Conservation (phyloP, 2,329 filamentous ascomycete species). For the Geosmithia morbida region DNA sequence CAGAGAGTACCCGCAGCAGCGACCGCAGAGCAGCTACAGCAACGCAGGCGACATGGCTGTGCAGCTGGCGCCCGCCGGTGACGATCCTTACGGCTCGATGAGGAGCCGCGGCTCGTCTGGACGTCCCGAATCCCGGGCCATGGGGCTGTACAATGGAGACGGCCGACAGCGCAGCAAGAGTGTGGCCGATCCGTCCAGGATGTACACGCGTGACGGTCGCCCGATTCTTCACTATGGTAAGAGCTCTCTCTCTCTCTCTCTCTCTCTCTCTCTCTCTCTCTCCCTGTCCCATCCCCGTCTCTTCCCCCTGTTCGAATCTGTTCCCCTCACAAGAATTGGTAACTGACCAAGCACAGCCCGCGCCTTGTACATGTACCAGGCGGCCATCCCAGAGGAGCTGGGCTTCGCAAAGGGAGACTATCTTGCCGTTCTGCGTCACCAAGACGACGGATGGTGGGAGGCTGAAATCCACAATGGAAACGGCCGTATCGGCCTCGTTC, state of each 20-base stretch:
- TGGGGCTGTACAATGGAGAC: slow-evolving; percentile 41
- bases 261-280: too few species aligned
- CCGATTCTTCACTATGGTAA: slow-evolving; percentile 89
- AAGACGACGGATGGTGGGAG: slow-evolving; percentile 99
- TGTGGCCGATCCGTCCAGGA: slow-evolving; percentile 65
- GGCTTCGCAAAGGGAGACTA: slow-evolving; percentile 88
- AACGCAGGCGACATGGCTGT: slow-evolving; percentile 45
- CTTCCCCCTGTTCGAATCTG: too few species aligned
- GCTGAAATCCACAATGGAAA: slow-evolving; percentile 70
- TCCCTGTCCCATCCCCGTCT: too few species aligned
- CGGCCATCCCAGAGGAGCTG: slow-evolving; percentile 89
- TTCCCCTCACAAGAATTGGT: neutral
- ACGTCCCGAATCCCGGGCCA: slow-evolving; percentile 33
- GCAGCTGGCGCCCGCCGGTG: slow-evolving; percentile 44
- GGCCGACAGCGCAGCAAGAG: slow-evolving; percentile 61
- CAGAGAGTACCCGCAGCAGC: slow-evolving; percentile 14
- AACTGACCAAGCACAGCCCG: slow-evolving; percentile 44
- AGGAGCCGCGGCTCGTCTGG: slow-evolving; percentile 31
- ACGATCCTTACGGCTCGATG: slow-evolving; percentile 44
- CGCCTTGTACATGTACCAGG: slow-evolving; percentile 86
- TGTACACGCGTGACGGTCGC: slow-evolving; percentile 74
- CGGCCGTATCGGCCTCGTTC: slow-evolving; percentile 45
- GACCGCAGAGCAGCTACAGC: slow-evolving; percentile 36
- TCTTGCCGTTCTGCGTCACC: slow-evolving; percentile 73
- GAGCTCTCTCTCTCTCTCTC: slow-evolving; percentile 19